Evolutionary conservation across 2,329 filamentous ascomycete species (phyloP).

Genomic region (Phaeoacremonium minimum): DNA sequence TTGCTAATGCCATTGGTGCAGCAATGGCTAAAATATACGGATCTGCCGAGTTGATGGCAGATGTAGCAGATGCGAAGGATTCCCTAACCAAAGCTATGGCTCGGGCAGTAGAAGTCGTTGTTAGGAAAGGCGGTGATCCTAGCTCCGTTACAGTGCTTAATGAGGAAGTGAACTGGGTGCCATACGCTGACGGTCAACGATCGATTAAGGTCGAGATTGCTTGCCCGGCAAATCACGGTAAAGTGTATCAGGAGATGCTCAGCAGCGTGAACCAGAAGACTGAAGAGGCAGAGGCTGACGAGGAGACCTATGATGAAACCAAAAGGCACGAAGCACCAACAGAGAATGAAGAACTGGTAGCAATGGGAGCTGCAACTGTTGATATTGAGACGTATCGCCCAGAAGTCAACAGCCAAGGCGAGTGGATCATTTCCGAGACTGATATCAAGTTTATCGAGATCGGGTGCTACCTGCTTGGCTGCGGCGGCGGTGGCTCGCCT

Average conservation of each 20-base stretch:
- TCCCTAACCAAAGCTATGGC: constrained; percentile 13
- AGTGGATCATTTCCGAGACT: constrained; percentile 38
- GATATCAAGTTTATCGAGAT: constrained; percentile 40
- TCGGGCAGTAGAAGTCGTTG: constrained; percentile 11
- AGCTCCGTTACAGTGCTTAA: constrained; percentile 23
- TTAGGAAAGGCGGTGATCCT: constrained; percentile 11
- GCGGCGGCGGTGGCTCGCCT: constrained; percentile 35
- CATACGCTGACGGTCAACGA: constrained; percentile 17
- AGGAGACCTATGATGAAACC: constrained; percentile 4
- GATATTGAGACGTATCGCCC: constrained; percentile 27
- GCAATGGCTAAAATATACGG: constrained; percentile 38
- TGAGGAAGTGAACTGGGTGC: constrained; percentile 35
- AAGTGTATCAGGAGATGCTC: constrained; percentile 10
- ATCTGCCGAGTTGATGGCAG: constrained; percentile 9
- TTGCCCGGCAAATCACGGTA: not conserved
- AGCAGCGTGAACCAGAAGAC: no score
- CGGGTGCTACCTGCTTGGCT: constrained; percentile 42
- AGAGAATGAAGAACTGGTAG: constrained; percentile 33
- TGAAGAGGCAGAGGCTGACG: constrained; percentile 6
- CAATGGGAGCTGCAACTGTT: constrained; percentile 17
- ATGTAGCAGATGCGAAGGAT: constrained; percentile 11
- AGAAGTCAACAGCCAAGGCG: constrained; percentile 17
- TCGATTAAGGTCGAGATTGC: constrained; percentile 5
- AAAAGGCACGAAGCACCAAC: constrained; percentile 23
- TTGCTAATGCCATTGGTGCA: constrained; percentile 45